Percentiles rank a stretch among this genome's conserved stretches.
These are phyloP conservation scores for Schwanniomyces occidentalis DNA, from an alignment of 805 yeast genomes.

Conservation along the genomic window DNA sequence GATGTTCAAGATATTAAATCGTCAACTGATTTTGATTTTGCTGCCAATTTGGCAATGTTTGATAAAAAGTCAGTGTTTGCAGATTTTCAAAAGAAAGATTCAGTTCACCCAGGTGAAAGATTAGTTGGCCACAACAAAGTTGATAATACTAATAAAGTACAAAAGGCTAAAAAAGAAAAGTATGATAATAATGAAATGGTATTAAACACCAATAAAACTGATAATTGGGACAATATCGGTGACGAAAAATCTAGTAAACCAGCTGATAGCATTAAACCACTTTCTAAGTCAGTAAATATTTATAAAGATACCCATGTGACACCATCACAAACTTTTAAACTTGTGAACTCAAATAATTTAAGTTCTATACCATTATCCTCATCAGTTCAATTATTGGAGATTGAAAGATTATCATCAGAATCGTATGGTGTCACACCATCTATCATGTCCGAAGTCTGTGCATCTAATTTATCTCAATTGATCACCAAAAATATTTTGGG, in stretches of 20 bases:
- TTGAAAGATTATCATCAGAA: conserved; percentile 60
- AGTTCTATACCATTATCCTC: conserved; percentile 61
- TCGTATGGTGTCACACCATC: conserved; percentile 49
- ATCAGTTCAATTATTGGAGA: conserved; percentile 76
- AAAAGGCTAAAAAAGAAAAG: conserved; percentile 40
- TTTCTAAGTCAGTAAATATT: conserved; percentile 7
- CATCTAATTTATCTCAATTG: conserved; percentile 61
- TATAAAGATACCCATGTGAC: conserved; percentile 15
- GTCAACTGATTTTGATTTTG: conserved; percentile 79
- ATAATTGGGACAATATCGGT: conserved; percentile 56
- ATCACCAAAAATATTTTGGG: conserved; percentile 61
- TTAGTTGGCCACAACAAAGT: conserved; percentile 74
- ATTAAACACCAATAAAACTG: conserved; percentile 41
- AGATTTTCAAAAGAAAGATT: conserved; percentile 67
- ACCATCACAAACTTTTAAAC: conserved; percentile 15
- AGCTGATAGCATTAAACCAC: conserved; percentile 3
- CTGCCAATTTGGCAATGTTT: conserved; percentile 74
- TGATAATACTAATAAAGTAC: conserved; percentile 15
- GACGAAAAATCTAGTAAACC: conserved; percentile 6
- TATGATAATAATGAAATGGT: conserved; percentile 77
- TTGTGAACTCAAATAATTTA: conserved; percentile 19
- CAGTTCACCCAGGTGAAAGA: conserved; percentile 57
- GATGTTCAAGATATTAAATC: conserved; percentile 48
- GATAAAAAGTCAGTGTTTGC: conserved; percentile 80
- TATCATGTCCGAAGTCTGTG: conserved; percentile 62